Conservation (phyloP, 352 stramenopile genomes). For the Globisporangium barbulae region DNA sequence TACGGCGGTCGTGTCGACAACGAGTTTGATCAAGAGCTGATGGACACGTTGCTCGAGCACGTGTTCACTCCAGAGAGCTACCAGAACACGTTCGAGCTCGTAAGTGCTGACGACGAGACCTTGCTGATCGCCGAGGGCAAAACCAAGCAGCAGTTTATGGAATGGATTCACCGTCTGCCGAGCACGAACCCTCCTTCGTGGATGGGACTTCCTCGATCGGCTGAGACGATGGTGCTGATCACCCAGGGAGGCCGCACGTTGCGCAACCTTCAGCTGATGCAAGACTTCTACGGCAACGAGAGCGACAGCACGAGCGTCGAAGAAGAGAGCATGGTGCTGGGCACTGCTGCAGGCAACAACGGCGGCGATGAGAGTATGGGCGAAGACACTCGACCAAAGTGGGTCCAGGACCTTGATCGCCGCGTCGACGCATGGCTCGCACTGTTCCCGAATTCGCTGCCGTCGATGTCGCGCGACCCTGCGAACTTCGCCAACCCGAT, state of each 20-base stretch:
- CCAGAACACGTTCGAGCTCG: constrained; percentile 80
- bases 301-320: constrained; percentile 32
- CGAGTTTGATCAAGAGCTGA: constrained; percentile 93
- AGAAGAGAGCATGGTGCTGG: constrained; percentile 65
- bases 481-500: constrained; percentile 84
- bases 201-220: constrained; percentile 91
- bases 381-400: constrained; percentile 61
- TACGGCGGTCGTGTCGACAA: constrained; percentile 98
- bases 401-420: constrained; percentile 79
- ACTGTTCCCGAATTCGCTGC: constrained; percentile 48
- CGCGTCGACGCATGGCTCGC: constrained; percentile 60
- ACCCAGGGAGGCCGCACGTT: constrained; percentile 73
- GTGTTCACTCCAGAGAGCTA: constrained; percentile 96
- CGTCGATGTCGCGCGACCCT: constrained; percentile 43
- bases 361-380: constrained; percentile 20
- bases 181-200: constrained; percentile 91
- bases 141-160: constrained; percentile 89
- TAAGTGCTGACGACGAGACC: constrained; percentile 36
- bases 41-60: constrained; percentile 92
- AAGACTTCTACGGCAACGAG: constrained; percentile 79
- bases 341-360: constrained; percentile 22
- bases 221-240: constrained; percentile 88
- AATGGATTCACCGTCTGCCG: constrained; percentile 86
- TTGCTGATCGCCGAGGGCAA: constrained; percentile 88
- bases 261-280: constrained; percentile 79